phyloP scores from a whole-genome alignment of 768 basidiomycete species.

The Antrodiella citrinella region DNA sequence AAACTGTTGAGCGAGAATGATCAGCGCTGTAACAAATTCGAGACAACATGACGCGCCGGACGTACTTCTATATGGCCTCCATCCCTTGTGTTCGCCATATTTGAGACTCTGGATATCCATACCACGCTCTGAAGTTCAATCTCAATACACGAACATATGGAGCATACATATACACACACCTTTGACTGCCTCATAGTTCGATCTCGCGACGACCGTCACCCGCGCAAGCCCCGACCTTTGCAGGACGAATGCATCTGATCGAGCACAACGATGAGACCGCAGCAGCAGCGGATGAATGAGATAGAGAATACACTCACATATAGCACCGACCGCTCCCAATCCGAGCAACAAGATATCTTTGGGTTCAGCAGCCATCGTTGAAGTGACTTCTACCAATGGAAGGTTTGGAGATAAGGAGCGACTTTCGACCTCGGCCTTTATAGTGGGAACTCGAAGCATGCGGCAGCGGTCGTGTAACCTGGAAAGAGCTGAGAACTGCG shows the following conservation, averaged over 20 bases:
- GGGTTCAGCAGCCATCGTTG: neutral
- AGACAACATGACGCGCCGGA: neutral
- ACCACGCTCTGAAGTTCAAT: conserved; percentile 34
- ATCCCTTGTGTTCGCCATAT: conserved; percentile 48
- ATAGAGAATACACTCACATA: conserved; percentile 33
- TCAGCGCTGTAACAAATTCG: conserved; percentile 1
- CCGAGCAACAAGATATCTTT: conserved; percentile 53
- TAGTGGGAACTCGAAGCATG: too few species aligned
- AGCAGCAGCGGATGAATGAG: too few species aligned
- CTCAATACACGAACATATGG: neutral
- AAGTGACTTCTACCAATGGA: too few species aligned
- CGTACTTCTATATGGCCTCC: conserved; percentile 60
- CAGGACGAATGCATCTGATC: conserved; percentile 46
- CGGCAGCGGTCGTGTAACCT: too few species aligned
- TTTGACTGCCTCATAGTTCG: conserved; percentile 53
- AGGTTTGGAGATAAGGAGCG: too few species aligned
- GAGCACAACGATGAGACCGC: neutral
- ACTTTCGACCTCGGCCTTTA: too few species aligned
- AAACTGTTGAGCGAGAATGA: conserved; percentile 35
- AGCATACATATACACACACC: conserved; percentile 22
- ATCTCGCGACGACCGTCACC: conserved; percentile 67
- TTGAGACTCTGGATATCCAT: conserved; percentile 49
- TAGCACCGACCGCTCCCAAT: conserved; percentile 57
- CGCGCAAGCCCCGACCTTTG: conserved; percentile 49
- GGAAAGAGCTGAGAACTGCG: too few species aligned